These are phyloP conservation scores for Funneliformis caledonium DNA, from an alignment of 371 early-diverging fungal species.

Conservation along the genomic window DNA sequence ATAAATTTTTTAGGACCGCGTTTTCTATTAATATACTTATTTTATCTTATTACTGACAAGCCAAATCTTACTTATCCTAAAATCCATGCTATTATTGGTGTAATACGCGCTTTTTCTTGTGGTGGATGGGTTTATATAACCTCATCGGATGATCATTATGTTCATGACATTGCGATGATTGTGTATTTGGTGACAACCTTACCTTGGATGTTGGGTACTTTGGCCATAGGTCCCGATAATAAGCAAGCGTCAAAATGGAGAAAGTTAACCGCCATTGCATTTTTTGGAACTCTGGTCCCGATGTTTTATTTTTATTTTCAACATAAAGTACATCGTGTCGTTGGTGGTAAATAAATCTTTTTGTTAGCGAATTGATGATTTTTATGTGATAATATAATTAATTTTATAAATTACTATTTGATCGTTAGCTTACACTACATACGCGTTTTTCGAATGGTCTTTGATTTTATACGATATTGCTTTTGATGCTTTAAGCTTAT, in stretches of 20 bases:
- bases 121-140: conserved; percentile 87
- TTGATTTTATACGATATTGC: conserved; percentile 79
- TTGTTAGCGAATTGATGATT: not conserved
- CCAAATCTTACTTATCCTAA: conserved; percentile 59
- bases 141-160: conserved; percentile 76
- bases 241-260: conserved; percentile 44
- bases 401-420: conserved; percentile 16
- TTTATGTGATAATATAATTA: conserved; percentile 1
- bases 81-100: conserved; percentile 64
- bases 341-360: conserved; percentile 58
- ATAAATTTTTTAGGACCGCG: conserved; percentile 56
- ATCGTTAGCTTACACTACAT: conserved; percentile 72
- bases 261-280: conserved; percentile 53
- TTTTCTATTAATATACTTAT: conserved; percentile 68
- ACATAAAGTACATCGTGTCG: conserved; percentile 75
- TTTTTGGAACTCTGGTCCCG: conserved; percentile 72
- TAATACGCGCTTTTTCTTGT: conserved; percentile 73
- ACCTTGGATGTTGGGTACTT: conserved; percentile 73
- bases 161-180: conserved; percentile 84
- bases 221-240: conserved; percentile 45
- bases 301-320: conserved; percentile 79
- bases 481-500: conserved; percentile 74
- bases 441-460: conserved; percentile 86
- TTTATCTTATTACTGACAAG: conserved; percentile 60
- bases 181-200: conserved; percentile 74